These are phyloP conservation scores for Phlyctochytrium bullatum DNA, from an alignment of 192 early-diverging fungal genomes.

Conservation along the genomic window DNA sequence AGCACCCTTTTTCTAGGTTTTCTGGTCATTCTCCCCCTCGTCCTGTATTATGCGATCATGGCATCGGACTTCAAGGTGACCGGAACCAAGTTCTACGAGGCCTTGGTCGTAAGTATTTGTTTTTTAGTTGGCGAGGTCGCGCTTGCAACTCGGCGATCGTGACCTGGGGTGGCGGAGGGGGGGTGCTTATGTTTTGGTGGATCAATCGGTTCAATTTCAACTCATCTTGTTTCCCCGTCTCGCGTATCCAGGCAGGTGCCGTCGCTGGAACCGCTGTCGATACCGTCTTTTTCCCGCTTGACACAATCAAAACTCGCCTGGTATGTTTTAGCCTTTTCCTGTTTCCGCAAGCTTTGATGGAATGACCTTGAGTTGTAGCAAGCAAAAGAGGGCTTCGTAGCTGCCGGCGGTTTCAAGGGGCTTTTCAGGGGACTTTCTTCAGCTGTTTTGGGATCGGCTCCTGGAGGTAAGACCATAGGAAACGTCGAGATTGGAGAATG, in stretches of 20 bases:
- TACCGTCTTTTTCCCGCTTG: conserved; percentile 88
- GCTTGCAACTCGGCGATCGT: too few species aligned
- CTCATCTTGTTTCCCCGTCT: conserved; percentile 11
- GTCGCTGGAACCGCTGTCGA: conserved; percentile 92
- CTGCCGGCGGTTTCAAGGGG: conserved; percentile 83
- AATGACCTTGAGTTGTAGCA: conserved; percentile 41
- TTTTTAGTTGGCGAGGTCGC: too few species aligned
- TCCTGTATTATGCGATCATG: background rate
- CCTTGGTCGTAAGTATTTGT: background rate
- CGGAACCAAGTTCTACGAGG: background rate
- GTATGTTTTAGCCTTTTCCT: too few species aligned
- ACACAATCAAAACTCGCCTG: conserved; percentile 95
- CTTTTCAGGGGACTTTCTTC: conserved; percentile 89
- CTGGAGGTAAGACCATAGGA: conserved; percentile 57
- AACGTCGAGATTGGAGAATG: background rate
- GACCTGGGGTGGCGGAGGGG: too few species aligned
- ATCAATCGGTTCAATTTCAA: conserved; percentile 1
- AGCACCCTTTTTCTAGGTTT: too few species aligned
- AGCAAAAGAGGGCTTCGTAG: conserved; percentile 76
- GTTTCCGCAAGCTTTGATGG: too few species aligned
- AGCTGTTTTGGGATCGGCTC: conserved; percentile 91
- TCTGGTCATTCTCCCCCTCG: too few species aligned
- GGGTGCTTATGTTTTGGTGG: too few species aligned
- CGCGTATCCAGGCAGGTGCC: conserved; percentile 74
- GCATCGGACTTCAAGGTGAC: background rate